These are phyloP conservation scores for Crithidia thermophila DNA, from an alignment of 208 protist genomes.

Conservation along the genomic window DNA sequence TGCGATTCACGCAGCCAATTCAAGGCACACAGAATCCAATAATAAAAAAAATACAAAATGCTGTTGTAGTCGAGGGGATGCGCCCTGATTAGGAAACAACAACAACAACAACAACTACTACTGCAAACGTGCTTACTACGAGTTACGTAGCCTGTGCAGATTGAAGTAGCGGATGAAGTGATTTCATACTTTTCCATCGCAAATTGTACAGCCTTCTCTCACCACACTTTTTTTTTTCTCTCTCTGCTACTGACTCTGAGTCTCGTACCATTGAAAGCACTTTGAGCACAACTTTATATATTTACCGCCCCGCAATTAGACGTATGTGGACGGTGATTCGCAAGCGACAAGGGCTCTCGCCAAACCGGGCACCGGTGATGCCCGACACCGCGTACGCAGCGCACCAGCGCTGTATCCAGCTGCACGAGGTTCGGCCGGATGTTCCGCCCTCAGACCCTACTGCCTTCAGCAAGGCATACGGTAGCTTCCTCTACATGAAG, in stretches of 20 bases:
- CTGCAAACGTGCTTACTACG: no score
- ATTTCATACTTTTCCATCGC: no score
- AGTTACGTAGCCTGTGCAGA: no score
- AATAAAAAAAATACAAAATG: no score
- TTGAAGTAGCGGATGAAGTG: no score
- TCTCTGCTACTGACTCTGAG: neutral
- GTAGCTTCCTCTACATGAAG: constrained; percentile 69
- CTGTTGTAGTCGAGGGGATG: no score
- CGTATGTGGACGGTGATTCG: constrained; percentile 82
- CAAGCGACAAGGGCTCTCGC: constrained; percentile 51
- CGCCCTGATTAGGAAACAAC: no score
- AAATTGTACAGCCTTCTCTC: no score
- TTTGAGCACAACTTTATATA: neutral
- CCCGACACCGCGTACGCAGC: constrained; percentile 25
- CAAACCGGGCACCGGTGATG: constrained; percentile 26
- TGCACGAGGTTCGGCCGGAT: constrained; percentile 74
- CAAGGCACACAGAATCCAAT: no score
- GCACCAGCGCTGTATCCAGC: constrained; percentile 69
- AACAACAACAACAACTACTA: no score
- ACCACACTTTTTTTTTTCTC: neutral
- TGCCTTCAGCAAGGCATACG: constrained; percentile 69
- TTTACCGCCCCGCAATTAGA: neutral
- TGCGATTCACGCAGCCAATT: no score
- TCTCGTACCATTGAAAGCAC: no score
- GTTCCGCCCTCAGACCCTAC: constrained; percentile 63